phyloP scores from a whole-genome alignment of 1,139 yeast genomes.

The Yamadazyma pseudoaaseri region DNA sequence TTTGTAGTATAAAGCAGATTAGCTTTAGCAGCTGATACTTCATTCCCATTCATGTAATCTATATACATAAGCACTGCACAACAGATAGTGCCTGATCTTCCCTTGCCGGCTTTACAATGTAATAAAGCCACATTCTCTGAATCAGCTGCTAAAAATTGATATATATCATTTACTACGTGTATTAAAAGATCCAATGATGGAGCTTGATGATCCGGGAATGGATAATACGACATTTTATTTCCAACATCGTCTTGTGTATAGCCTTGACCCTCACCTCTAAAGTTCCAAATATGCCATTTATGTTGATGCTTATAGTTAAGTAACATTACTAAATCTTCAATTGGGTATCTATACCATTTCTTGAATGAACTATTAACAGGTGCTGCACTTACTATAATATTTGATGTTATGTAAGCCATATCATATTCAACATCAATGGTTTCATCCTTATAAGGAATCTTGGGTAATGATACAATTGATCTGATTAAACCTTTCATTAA shows the following conservation, averaged over 20 bases:
- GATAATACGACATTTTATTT: conserved; percentile 36
- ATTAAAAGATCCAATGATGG: conserved; percentile 60
- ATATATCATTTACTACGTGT: conserved; percentile 44
- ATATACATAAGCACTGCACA: conserved; percentile 67
- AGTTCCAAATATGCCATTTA: conserved; percentile 74
- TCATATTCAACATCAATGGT: conserved; percentile 36
- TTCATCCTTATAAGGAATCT: conserved; percentile 6
- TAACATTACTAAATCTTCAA: conserved; percentile 50
- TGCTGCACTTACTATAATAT: conserved; percentile 68
- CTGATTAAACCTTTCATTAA: conserved; percentile 14
- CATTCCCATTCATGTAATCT: conserved; percentile 17
- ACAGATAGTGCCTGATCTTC: conserved; percentile 78
- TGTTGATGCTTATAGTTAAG: conserved; percentile 48
- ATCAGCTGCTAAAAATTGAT: conserved; percentile 31
- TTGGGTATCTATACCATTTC: conserved; percentile 54
- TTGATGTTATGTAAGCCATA: conserved; percentile 61
- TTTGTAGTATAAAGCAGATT: conserved; percentile 49
- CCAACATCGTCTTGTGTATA: conserved; percentile 44
- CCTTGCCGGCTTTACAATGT: conserved; percentile 93
- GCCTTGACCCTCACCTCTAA: conserved; percentile 59
- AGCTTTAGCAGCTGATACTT: conserved; percentile 41
- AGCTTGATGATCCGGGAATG: conserved; percentile 77
- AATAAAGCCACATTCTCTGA: conserved; percentile 58
- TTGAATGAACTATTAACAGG: conserved; percentile 53
- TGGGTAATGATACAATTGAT: conserved; percentile 16